Percentiles rank a stretch among this genome's conserved stretches.
These are phyloP conservation scores for Ganoderma sinense DNA, from an alignment of 1,284 basidiomycete species.

Conservation along the genomic window DNA sequence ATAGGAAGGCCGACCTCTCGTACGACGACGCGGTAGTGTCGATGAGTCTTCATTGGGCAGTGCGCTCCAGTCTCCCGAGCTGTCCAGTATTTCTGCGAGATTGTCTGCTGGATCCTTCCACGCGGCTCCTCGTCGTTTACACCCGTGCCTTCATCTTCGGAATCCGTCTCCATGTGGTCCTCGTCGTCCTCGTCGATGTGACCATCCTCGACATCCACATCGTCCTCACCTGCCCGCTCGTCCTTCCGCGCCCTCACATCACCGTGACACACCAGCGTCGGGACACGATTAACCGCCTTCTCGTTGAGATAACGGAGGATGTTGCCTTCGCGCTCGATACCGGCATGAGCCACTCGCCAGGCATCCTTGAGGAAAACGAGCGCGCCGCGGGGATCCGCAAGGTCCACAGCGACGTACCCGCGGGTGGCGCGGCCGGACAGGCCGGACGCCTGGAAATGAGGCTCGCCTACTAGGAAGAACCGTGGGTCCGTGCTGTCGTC, in stretches of 20 bases:
- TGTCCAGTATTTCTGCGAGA: slow-evolving; percentile 11
- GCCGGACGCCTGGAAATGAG: slow-evolving; percentile 8
- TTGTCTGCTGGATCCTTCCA: not conserved
- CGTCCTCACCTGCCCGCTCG: not conserved
- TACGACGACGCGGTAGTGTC: slow-evolving; percentile 27
- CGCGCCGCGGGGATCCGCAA: not conserved
- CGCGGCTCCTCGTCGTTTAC: not conserved
- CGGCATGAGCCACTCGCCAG: slow-evolving; percentile 5
- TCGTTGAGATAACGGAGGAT: slow-evolving; percentile 12
- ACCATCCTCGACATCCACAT: not conserved
- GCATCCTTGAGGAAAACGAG: slow-evolving; percentile 19
- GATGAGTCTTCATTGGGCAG: slow-evolving; percentile 12
- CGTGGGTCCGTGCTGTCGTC: not conserved
- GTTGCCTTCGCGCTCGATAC: slow-evolving; percentile 9
- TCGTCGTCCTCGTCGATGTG: not conserved
- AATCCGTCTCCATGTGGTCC: not conserved
- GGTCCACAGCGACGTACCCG: slow-evolving; percentile 19
- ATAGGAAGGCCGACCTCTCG: slow-evolving; percentile 31
- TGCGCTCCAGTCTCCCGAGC: not conserved
- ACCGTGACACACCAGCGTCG: slow-evolving; percentile 16
- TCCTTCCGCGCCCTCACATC: slow-evolving; percentile 6
- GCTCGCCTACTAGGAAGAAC: slow-evolving; percentile 13
- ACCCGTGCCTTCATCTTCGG: not conserved
- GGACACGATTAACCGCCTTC: not conserved
- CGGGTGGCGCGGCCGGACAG: slow-evolving; percentile 17